Base-by-base conservation (phyloP, 768 basidiomycete species). In the Boletus eberwhitei region DNA sequence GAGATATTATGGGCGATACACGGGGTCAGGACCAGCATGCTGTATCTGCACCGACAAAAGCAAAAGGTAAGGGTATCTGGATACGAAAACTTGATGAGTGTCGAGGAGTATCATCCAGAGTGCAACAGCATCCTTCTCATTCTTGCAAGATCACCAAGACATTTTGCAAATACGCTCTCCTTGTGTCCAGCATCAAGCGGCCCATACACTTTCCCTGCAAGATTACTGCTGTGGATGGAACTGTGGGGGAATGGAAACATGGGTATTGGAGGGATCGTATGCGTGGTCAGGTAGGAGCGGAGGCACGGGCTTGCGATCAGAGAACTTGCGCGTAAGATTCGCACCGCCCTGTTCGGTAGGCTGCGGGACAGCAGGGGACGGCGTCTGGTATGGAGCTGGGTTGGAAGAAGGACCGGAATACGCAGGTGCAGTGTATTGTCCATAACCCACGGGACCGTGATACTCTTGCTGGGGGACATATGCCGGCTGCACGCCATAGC, bases 261-360 rank as follows among this genome's bases (percentile, higher is more conserved):
- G 61, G 16, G 60, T 4, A 21, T 52, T 55, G 57, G 63, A 55
- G 14, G 68, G 70, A 48, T 67, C 62, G 37, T 64, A 58, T 9
- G 62, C 31, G 0, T 65, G 60, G 19, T 47, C 29, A 13, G 60
- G 63, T 1, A 67, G 36, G 50, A 71, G 61, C 11, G 65, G 65
- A 24, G 71, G 70, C 13, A 71, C 70, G 4, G 70, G 71, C 47
- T 71, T 71, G 32, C 70, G 70, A 50, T 71, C 59, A 11, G 70
- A 71, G n/a, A 59, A 71, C 32, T 71, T 71, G 60, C 70, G 71
- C 9, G 62, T 65, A n/a, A 71, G 61, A 45, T 64, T 72, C 26
- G 71, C 67, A 36, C 69, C 71, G 1, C 69, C 59, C 13, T 65
- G 60, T 26, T 37, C 59, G 2, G 43, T 39, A 3, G 62, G 48